Conservation (phyloP, 192 early-diverging fungal species). For the Diversispora epigaea region DNA sequence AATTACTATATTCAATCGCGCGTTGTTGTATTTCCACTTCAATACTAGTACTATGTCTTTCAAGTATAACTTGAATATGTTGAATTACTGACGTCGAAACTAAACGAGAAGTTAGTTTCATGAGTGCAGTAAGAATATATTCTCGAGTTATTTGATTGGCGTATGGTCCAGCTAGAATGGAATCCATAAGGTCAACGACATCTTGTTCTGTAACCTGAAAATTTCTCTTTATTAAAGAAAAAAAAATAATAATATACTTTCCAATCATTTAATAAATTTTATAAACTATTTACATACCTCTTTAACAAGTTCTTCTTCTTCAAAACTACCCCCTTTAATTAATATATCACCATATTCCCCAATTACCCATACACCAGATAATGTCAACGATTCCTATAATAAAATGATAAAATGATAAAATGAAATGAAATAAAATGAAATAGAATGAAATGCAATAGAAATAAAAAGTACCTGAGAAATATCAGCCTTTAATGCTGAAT, state of each 20-base stretch:
- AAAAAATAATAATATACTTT: background rate
- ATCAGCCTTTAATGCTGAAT: constrained; percentile 77
- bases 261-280: background rate
- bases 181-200: constrained; percentile 72
- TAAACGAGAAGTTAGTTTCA: constrained; percentile 88
- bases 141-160: constrained; percentile 77
- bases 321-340: constrained; percentile 62
- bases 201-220: constrained; percentile 64
- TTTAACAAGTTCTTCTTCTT: constrained; percentile 64
- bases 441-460: background rate
- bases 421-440: background rate
- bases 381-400: constrained; percentile 82
- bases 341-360: constrained; percentile 97
- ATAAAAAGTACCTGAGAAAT: constrained; percentile 51
- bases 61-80: constrained; percentile 61
- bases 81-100: constrained; percentile 43
- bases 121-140: constrained; percentile 82
- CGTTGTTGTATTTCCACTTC: constrained; percentile 94
- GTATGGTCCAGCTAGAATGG: constrained; percentile 77
- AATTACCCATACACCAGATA: constrained; percentile 90
- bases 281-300: constrained; percentile 42
- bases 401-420: constrained; percentile 35
- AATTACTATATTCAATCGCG: constrained; percentile 84
- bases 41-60: constrained; percentile 64
- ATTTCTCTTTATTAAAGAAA: background rate